Base-by-base conservation (phyloP, 106 monocot genomes). In the Apostasia ramifera region DNA sequence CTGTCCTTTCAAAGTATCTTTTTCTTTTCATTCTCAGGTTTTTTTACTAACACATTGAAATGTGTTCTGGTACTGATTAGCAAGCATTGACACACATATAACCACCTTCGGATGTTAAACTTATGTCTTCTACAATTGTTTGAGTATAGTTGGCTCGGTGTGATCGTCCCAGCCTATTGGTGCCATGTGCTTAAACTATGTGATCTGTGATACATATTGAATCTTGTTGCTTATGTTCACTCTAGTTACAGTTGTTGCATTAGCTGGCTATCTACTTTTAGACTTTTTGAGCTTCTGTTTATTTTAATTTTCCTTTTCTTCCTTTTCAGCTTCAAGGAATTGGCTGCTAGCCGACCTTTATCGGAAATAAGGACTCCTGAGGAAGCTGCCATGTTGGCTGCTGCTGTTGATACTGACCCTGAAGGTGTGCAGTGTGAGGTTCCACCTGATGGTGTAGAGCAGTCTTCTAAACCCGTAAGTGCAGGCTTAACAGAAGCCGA, bases 261-360 rank as follows among this genome's bases (percentile, higher is more conserved):
- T 26, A 26, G 26, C 26, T 26, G 26, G 26, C 26, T 26, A 26
- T 26, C 26, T 47, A 43, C 48, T 15, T 47, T 8, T 13, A 57
- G 8, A 62, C 43, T 6, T 62, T 3, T 15, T 11, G 1, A 2
- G 47, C 48, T 49, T 65, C 63, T 26, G 43, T 63, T 46, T 48
- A 8, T 62, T 65, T 65, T 45, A 45, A 53, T 63, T 46, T 69
- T 43, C 53, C 38, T 37, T 51, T 40, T 53, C 70, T 63, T 42
- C 2, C 26, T 48, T 61, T 72, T 39, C 88, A 97, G 92, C 69
- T 83, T 97, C 47, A 97, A 89, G 78, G 92, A 97, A 45, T 81
- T 86, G 71, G 86, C 79, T 54, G 66, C 81, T 37, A 84, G 70
- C 66, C 82, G 80, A 49, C 78, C 89, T 70, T 78, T 97, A 74